Base-by-base conservation (phyloP, 139 green algal genomes). In the Ettlia oleoabundans region DNA sequence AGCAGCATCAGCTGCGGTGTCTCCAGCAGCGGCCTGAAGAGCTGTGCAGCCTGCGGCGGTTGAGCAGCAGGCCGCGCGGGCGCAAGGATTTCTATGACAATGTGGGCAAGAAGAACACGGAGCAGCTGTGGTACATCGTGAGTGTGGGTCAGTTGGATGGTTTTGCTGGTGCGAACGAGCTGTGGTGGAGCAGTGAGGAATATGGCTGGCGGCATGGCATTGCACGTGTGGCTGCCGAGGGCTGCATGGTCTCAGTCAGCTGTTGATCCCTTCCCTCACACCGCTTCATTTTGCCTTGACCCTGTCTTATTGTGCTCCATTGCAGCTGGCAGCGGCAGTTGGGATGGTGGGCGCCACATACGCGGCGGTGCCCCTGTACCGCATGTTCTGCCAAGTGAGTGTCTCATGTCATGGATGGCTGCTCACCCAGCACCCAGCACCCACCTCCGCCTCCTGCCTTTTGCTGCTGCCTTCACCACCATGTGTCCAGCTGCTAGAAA, bases 271-370 rank as follows among this genome's bases (percentile, higher is more conserved):
- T 32, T 26, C 38, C 38, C 41, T 21, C 8, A 21, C 33, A n/a
- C n/a, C n/a, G n/a, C n/a, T n/a, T n/a, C n/a, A n/a, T n/a, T n/a
- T n/a, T 52, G 32, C 72, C 0, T 51, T 2, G 10, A 38, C 21
- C 6, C 26, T 37, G 22, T 28, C 7, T 2, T 30, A n/a, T n/a
- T n/a, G 22, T 32, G 33, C 33, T 18, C 30, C 43, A 9, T 15
- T 64, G 52, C 90, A 95, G 91, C 81, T 88, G 13, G 94, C 96
- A 0, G 64, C 98, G 0, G 89, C 92, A 0, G 88, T 98, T 8
- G 92, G 86, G 67, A 99, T 99, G 96, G 82, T 99, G 10, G 97
- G 95, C 7, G 53, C 95, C 7, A 96, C 97, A 0, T 99, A 99
- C 70, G 94, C 92, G 0, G 93, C 92, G 1, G 97, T 99, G 0